These are phyloP conservation scores for Cerioporus squamosus DNA, from an alignment of 1,284 basidiomycete genomes.

Conservation along the genomic window DNA sequence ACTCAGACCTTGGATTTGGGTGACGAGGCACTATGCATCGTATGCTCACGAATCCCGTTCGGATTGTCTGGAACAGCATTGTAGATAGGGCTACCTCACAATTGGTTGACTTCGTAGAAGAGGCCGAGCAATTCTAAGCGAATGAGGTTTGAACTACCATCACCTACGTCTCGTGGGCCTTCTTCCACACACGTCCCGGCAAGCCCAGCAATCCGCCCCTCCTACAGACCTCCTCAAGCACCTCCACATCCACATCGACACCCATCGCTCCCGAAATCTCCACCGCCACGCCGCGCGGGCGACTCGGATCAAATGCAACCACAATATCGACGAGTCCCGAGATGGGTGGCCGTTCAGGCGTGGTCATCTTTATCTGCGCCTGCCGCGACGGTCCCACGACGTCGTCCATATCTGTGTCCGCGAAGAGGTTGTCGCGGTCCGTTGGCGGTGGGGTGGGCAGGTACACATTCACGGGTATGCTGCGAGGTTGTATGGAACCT, in stretches of 20 bases:
- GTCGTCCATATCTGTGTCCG: constrained; percentile 39
- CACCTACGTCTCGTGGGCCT: constrained; percentile 22
- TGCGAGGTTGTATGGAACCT: constrained; percentile 56
- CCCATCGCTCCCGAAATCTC: constrained; percentile 62
- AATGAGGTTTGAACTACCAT: not conserved
- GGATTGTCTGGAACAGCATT: too few species aligned
- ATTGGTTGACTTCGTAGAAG: too few species aligned
- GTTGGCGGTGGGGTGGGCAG: constrained; percentile 40
- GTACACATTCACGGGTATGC: constrained; percentile 66
- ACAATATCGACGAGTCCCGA: constrained; percentile 61
- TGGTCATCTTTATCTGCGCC: constrained; percentile 51
- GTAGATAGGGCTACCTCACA: too few species aligned
- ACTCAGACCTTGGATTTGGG: too few species aligned
- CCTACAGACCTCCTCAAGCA: constrained; percentile 53
- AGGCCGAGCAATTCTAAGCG: too few species aligned
- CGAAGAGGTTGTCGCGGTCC: constrained; percentile 48
- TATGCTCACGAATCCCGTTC: too few species aligned
- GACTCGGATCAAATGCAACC: constrained; percentile 54
- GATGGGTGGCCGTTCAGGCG: constrained; percentile 63
- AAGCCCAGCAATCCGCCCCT: constrained; percentile 41
- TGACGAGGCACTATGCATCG: too few species aligned
- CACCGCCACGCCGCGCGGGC: constrained; percentile 54
- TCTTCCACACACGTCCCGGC: constrained; percentile 42
- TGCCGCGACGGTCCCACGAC: constrained; percentile 29
- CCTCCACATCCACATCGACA: constrained; percentile 50